Evolutionary conservation across 73 alveolate genomes (phyloP).

Genomic region (Paramecium sonneborni): DNA sequence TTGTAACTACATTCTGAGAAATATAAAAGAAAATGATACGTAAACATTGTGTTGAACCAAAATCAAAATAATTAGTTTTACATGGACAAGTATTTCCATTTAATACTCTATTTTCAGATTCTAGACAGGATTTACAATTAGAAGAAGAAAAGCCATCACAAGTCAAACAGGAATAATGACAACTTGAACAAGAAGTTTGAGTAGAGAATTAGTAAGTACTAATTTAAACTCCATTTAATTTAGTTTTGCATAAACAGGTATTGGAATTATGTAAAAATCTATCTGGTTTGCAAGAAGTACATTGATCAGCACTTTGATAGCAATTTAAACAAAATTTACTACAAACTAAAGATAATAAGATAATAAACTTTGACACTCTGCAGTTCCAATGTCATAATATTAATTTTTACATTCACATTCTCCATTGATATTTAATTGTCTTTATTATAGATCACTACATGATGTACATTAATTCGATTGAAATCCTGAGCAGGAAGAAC

Average conservation of each 20-base stretch:
- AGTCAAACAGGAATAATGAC: background rate
- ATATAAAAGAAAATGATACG: background rate
- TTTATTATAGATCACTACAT: background rate
- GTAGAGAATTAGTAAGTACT: background rate
- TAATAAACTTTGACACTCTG: background rate
- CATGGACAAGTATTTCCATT: background rate
- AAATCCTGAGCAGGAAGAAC: background rate
- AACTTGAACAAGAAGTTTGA: background rate
- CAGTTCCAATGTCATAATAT: background rate
- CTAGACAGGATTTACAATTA: background rate
- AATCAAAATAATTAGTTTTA: background rate
- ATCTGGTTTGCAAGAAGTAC: background rate
- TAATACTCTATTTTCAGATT: background rate
- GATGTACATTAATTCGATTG: background rate
- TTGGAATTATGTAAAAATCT: background rate
- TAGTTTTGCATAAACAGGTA: background rate
- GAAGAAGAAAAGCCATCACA: background rate
- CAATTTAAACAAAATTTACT: background rate
- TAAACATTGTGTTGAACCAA: background rate
- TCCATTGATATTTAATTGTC: background rate
- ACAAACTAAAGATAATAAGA: background rate
- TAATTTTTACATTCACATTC: background rate
- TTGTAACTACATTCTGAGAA: background rate
- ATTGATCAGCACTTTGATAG: background rate
- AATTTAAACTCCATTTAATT: background rate